These are phyloP conservation scores for Cicer yamashitae DNA, from an alignment of 306 rosid species.

Conservation along the genomic window DNA sequence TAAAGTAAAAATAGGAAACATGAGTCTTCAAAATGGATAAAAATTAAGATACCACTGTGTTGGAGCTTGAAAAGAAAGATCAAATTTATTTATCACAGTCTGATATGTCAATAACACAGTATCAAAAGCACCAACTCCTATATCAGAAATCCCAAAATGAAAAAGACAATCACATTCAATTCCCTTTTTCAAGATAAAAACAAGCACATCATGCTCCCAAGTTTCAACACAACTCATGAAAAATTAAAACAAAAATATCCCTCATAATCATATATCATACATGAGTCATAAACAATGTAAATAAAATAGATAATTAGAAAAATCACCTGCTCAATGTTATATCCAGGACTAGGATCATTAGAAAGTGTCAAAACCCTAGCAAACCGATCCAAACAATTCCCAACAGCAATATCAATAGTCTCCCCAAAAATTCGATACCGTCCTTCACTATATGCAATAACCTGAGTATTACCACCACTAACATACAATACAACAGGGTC, in stretches of 20 bases:
- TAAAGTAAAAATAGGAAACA: not conserved
- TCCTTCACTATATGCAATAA: constrained; percentile 94
- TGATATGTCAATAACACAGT: not conserved
- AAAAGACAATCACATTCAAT: not conserved
- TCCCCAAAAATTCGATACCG: constrained; percentile 88
- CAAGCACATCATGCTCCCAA: not conserved
- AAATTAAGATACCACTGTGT: not conserved
- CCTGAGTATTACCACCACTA: constrained; percentile 96
- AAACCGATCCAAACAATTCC: constrained; percentile 94
- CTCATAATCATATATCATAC: not conserved
- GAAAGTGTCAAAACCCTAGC: constrained; percentile 85
- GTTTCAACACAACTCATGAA: not conserved
- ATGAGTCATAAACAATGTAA: not conserved
- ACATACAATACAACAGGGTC: constrained; percentile 95
- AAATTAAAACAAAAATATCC: not conserved
- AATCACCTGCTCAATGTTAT: constrained; percentile 89
- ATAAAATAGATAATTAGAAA: not conserved
- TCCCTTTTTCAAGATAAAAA: not conserved
- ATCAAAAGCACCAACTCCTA: not conserved
- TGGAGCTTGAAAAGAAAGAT: not conserved
- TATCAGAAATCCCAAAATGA: constrained; percentile 19
- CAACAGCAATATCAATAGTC: constrained; percentile 93
- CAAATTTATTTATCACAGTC: not conserved
- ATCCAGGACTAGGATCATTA: constrained; percentile 89
- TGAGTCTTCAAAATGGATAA: not conserved